Conservation (phyloP, 1,284 basidiomycete species). For the Gomphus bonarii region DNA sequence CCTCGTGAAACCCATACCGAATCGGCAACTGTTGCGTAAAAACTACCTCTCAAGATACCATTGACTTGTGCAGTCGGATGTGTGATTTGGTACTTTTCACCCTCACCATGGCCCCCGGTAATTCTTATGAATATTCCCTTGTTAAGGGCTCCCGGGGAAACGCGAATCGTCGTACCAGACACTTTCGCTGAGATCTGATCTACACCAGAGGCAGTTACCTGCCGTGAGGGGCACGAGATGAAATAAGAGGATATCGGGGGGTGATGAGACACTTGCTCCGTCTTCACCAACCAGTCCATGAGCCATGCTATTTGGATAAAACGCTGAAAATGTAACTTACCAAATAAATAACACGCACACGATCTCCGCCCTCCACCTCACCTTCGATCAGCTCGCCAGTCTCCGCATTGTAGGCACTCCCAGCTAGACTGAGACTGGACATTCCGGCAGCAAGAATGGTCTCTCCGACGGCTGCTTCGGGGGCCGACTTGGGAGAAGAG, state of each 20-base stretch:
- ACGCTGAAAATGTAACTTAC: slow-evolving; percentile 17
- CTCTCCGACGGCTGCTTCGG: slow-evolving; percentile 24
- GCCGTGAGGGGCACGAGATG: slow-evolving; percentile 65
- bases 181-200: slow-evolving; percentile 93
- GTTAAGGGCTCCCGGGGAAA: slow-evolving; percentile 76
- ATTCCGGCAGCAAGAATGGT: slow-evolving; percentile 38
- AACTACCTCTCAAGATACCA: slow-evolving; percentile 80
- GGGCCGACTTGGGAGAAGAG: slow-evolving; percentile 37
- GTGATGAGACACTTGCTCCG: slow-evolving; percentile 91
- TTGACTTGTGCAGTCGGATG: slow-evolving; percentile 89
- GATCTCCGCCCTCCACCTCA: slow-evolving; percentile 28
- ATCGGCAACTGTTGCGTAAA: slow-evolving; percentile 84
- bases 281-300: slow-evolving; percentile 21
- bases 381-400: slow-evolving; percentile 19
- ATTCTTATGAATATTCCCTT: slow-evolving; percentile 82
- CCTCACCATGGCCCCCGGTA: slow-evolving; percentile 64
- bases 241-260: slow-evolving; percentile 89
- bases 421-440: slow-evolving; percentile 48
- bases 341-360: slow-evolving; percentile 58
- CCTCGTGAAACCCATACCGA: slow-evolving; percentile 14
- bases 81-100: slow-evolving; percentile 81
- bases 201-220: slow-evolving; percentile 65
- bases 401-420: slow-evolving; percentile 23
- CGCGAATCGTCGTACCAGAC: slow-evolving; percentile 74
- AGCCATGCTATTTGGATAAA: not conserved